These are phyloP conservation scores for Ulvella scutata DNA, from an alignment of 139 green algal genomes.

Conservation along the genomic window DNA sequence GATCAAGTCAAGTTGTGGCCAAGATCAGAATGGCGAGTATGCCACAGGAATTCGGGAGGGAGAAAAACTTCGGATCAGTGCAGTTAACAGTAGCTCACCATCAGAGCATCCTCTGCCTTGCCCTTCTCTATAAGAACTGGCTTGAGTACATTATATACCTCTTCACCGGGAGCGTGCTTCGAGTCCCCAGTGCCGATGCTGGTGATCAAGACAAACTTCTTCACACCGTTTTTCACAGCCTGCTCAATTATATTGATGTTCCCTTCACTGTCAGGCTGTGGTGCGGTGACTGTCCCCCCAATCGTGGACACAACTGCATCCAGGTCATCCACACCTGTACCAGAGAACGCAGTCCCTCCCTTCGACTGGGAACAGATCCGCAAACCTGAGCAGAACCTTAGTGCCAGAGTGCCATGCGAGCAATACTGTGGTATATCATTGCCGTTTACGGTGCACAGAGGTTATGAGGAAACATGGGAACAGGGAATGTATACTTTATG, in stretches of 20 bases:
- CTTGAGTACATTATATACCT: constrained; percentile 84
- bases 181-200: constrained; percentile 77
- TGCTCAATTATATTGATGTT: constrained; percentile 97
- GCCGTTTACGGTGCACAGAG: too few relatives aligned
- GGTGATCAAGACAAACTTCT: constrained; percentile 95
- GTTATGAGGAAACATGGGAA: too few relatives aligned
- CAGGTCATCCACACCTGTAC: constrained; percentile 69
- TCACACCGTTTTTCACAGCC: constrained; percentile 68
- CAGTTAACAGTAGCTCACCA: constrained; percentile 20
- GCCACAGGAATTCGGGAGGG: too few relatives aligned
- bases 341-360: too few relatives aligned
- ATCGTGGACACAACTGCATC: constrained; percentile 86
- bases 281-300: constrained; percentile 62
- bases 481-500: too few relatives aligned
- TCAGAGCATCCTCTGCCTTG: constrained; percentile 84
- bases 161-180: constrained; percentile 48
- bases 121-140: constrained; percentile 88
- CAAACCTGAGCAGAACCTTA: too few relatives aligned
- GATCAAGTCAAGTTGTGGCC: too few relatives aligned
- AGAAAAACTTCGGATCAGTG: too few relatives aligned
- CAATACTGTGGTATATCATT: too few relatives aligned
- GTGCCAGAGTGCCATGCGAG: too few relatives aligned
- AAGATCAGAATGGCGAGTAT: too few relatives aligned
- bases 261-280: constrained; percentile 56
- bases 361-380: too few relatives aligned